Evolutionary conservation across 2,329 filamentous ascomycete species (phyloP), one percentile per base, ranked within the genome.

Genomic region (Cercospora zeae-maydis): DNA sequence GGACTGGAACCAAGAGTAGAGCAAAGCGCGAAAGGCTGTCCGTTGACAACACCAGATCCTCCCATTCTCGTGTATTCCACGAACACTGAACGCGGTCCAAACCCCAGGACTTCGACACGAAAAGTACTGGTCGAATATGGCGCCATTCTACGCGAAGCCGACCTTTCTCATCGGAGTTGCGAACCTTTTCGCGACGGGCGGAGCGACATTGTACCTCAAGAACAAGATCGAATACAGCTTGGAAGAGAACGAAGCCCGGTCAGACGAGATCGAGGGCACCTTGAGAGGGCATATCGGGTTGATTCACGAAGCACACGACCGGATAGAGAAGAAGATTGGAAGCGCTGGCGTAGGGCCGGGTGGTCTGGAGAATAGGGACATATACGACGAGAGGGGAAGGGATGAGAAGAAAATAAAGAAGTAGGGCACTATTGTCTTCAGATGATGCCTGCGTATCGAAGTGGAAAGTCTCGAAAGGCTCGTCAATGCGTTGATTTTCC

Each of bases 251-350:
- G 80, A 82, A 71, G 79, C 80, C 2, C 76, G 79, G 9, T 75
- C 80, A 66, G 79, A 81, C 57, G 79, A 81, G 60, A 73, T 82
- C 2, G 79, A 82, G 66, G 79, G 80, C 6, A 82, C 79, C 13
- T 63, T 81, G 36, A 67, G 79, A 61, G 79, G 79, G 2, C 79
- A 81, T 61, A 80, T 81, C 62, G 79, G 78, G 1, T 55, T 81
- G 16, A 81, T 81, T 45, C 79, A 82, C 64, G 79, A 81, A 36
- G 72, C 76, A 5, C 65, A 81, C 21, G 78, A 81, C 63, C 69
- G 78, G 4, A 66, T 81, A n/a, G 79, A 82, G 65, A 75, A 76
- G 24, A 78, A 76, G 57, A 58, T 65, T 3, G 62, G 65, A 72
- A 74, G 53, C 70, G 71, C 39, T 70, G 74, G 63, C 68, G 73